These are phyloP conservation scores for Biscutella laevigata DNA, from an alignment of 441 rosid species.

Conservation along the genomic window DNA sequence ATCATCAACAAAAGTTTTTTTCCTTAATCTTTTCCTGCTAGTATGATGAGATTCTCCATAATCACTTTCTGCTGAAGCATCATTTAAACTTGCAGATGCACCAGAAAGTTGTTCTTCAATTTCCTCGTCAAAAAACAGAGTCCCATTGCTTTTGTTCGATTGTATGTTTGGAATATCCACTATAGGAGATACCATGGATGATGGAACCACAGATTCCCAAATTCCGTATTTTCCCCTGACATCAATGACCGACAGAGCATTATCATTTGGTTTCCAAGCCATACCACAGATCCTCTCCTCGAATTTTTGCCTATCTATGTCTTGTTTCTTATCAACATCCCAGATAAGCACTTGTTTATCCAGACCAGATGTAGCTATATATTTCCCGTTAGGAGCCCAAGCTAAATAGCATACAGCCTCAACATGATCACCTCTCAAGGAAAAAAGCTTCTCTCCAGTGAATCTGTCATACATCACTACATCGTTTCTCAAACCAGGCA, in stretches of 20 bases:
- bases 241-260: slow-evolving; percentile 84
- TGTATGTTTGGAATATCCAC: slow-evolving; percentile 56
- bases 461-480: slow-evolving; percentile 87
- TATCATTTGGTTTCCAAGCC: slow-evolving; percentile 85
- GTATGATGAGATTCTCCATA: slow-evolving; percentile 52
- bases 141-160: slow-evolving; percentile 60
- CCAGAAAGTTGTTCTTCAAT: slow-evolving; percentile 48
- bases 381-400: slow-evolving; percentile 95
- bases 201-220: slow-evolving; percentile 88
- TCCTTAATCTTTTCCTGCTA: slow-evolving; percentile 60
- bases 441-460: slow-evolving; percentile 75
- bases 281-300: slow-evolving; percentile 65
- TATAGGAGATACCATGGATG: slow-evolving; percentile 79
- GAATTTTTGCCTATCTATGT: slow-evolving; percentile 74
- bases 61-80: slow-evolving; percentile 45
- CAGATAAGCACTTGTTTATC: slow-evolving; percentile 82
- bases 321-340: slow-evolving; percentile 80
- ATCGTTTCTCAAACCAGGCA: slow-evolving; percentile 80
- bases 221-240: slow-evolving; percentile 65
- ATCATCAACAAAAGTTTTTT: slow-evolving; percentile 32
- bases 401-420: slow-evolving; percentile 58
- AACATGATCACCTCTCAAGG: slow-evolving; percentile 73
- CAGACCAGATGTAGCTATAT: slow-evolving; percentile 78
- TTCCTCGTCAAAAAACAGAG: slow-evolving; percentile 64
- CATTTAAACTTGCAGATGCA: slow-evolving; percentile 59